Evolutionary conservation across 345 rosid genomes (phyloP), one percentile per base, ranked within the genome.

Genomic region (Hibiscus tridactylites): DNA sequence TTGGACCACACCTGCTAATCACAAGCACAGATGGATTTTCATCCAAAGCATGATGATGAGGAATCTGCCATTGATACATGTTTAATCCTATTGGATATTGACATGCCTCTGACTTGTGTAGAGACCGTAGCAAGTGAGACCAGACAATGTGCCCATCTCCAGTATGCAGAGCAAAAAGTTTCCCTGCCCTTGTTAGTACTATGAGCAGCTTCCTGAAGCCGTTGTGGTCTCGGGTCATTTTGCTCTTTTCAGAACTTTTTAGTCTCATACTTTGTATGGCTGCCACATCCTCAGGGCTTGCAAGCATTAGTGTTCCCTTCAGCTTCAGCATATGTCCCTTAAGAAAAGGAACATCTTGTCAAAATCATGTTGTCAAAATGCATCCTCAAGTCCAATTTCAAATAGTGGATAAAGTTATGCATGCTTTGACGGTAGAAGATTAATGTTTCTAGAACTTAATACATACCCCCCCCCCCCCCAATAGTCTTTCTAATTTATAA

Each of bases 21-120:
- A 91, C 83, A 78, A 96, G 88, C 76, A 92, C 88, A 57, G 96
- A 87, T 59, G 99, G 99, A 78, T 96, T 96, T 78, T 83, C 85
- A 80, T 89, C 97, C 96, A 96, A 37, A 9, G 98, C 99, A 77
- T 91, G 97, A 76, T 95, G 98, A 88, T 96, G 99, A 68, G 99
- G 98, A 60, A 92, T 83, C 81, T 91, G 97, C 98, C 99, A 96
- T 74, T 84, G 91, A 75, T 86, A 92, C 79, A 96, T 47, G 73
- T 81, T 87, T 57, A 92, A 75, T 56, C 90, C 88, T 24, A 70
- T 79, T 61, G 93, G 96, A 70, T 70, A 77, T 71, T 75, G 79
- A 75, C 96, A 92, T 5, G 80, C 37, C 70, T 82, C 90, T 78
- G 96, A 86, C 75, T 85, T 80, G 75, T 80, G 88, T 7, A 86